Evolutionary conservation across 768 basidiomycete genomes (phyloP).

Genomic region (Lactarius vividus): DNA sequence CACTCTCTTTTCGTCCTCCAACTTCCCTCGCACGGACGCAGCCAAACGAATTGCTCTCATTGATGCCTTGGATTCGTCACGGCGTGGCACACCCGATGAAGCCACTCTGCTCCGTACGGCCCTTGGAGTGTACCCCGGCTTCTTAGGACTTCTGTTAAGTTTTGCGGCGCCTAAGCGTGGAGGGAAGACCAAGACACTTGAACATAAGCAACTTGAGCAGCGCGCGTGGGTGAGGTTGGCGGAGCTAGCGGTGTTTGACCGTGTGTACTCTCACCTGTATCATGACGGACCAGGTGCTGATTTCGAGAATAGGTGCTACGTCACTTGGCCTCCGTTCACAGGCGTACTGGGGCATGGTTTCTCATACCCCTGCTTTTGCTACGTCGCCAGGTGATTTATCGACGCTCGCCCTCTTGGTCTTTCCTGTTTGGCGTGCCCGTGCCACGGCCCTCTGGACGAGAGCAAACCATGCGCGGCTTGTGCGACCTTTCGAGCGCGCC

Average conservation of each 20-base stretch:
- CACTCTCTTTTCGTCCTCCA: neutral
- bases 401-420: conserved; percentile 56
- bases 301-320: conserved; percentile 30
- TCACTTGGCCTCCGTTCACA: conserved; percentile 45
- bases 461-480: conserved; percentile 34
- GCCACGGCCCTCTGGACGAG: conserved; percentile 47
- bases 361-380: conserved; percentile 40
- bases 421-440: conserved; percentile 42
- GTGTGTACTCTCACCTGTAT: conserved; percentile 29
- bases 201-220: conserved; percentile 44
- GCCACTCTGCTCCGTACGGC: conserved; percentile 39
- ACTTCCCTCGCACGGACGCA: conserved; percentile 20
- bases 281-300: conserved; percentile 5
- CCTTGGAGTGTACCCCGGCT: conserved; percentile 40
- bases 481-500: conserved; percentile 50
- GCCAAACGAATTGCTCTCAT: conserved; percentile 32
- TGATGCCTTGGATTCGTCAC: conserved; percentile 35
- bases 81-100: conserved; percentile 41
- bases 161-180: conserved; percentile 31
- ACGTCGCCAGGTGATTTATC: conserved; percentile 48
- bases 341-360: conserved; percentile 53
- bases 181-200: conserved; percentile 34
- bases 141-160: conserved; percentile 38
- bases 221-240: conserved; percentile 52
- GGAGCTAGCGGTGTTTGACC: conserved; percentile 44